These are phyloP conservation scores for Plasmodium knowlesi DNA, from an alignment of 169 alveolate genomes.

Conservation along the genomic window DNA sequence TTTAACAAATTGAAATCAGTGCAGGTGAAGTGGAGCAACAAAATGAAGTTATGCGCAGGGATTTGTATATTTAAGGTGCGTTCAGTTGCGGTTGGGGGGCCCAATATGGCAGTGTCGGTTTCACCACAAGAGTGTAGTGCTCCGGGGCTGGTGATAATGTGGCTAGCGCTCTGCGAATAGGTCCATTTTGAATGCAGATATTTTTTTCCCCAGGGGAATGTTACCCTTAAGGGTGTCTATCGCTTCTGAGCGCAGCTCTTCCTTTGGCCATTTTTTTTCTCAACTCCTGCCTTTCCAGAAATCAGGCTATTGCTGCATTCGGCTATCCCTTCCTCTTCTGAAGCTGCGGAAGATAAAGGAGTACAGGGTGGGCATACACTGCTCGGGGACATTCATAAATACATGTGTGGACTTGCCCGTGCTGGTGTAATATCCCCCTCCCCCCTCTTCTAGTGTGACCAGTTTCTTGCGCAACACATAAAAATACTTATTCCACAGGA, in stretches of 20 bases:
- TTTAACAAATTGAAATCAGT: slow-evolving; percentile 85
- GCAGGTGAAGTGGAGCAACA: slow-evolving; percentile 91
- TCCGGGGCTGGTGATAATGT: background rate
- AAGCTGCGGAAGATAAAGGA: slow-evolving; percentile 92
- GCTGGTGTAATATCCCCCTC: background rate
- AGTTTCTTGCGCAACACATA: background rate
- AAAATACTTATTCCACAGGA: slow-evolving; percentile 78
- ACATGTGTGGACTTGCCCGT: background rate
- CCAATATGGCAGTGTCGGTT: too few relatives aligned
- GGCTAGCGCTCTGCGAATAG: background rate
- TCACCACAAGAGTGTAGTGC: background rate
- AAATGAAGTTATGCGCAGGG: slow-evolving; percentile 95
- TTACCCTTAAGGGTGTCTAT: background rate
- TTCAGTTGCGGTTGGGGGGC: too few relatives aligned
- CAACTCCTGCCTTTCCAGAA: slow-evolving; percentile 33
- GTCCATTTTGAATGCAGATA: background rate
- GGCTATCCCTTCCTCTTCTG: slow-evolving; percentile 93
- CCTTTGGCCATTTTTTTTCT: background rate
- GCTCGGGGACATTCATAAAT: background rate
- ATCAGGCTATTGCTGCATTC: slow-evolving; percentile 90
- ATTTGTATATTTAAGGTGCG: slow-evolving; percentile 85
- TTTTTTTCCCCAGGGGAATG: background rate
- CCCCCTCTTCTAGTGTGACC: background rate
- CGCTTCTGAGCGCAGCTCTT: background rate
- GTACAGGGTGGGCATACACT: slow-evolving; percentile 83